These are phyloP conservation scores for Phytopythium chamaehyphon DNA, from an alignment of 352 stramenopile genomes.

Conservation along the genomic window DNA sequence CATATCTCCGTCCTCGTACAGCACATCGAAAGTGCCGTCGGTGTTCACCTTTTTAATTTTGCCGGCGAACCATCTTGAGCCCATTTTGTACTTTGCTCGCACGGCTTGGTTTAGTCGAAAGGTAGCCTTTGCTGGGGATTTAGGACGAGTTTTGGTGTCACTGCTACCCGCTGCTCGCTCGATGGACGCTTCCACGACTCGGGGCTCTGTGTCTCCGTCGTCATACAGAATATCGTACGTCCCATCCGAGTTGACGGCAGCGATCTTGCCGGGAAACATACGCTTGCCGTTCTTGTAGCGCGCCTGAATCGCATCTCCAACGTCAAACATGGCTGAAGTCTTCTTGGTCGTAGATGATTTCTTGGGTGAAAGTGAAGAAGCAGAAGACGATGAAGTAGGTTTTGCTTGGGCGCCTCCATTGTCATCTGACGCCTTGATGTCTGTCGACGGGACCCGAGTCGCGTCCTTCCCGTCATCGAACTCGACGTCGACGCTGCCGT, in stretches of 20 bases:
- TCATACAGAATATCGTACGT: constrained; percentile 73
- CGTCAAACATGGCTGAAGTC: constrained; percentile 8
- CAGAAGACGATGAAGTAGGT: background rate
- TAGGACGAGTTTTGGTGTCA: constrained; percentile 2
- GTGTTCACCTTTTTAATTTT: constrained; percentile 41
- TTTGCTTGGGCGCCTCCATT: too few relatives aligned
- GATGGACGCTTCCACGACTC: constrained; percentile 21
- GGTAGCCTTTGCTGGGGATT: constrained; percentile 1
- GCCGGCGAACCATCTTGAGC: constrained; percentile 37
- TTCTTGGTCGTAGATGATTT: constrained; percentile 7
- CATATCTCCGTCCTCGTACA: constrained; percentile 62
- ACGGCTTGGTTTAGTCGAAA: constrained; percentile 27
- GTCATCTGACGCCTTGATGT: constrained; percentile 10
- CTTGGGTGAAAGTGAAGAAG: constrained; percentile 12
- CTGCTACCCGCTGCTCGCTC: constrained; percentile 7
- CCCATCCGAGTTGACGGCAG: constrained; percentile 32
- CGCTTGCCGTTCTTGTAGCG: constrained; percentile 33
- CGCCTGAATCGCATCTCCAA: constrained; percentile 34
- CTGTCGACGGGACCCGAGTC: constrained; percentile 16
- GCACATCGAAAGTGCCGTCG: constrained; percentile 61
- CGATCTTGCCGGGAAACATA: constrained; percentile 44
- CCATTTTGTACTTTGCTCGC: constrained; percentile 44
- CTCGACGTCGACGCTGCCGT: constrained; percentile 61
- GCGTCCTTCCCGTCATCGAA: constrained; percentile 57
- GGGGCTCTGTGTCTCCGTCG: constrained; percentile 40